These are phyloP conservation scores for Cladosporium halotolerans DNA, from an alignment of 2,329 filamentous ascomycete species.

Conservation along the genomic window DNA sequence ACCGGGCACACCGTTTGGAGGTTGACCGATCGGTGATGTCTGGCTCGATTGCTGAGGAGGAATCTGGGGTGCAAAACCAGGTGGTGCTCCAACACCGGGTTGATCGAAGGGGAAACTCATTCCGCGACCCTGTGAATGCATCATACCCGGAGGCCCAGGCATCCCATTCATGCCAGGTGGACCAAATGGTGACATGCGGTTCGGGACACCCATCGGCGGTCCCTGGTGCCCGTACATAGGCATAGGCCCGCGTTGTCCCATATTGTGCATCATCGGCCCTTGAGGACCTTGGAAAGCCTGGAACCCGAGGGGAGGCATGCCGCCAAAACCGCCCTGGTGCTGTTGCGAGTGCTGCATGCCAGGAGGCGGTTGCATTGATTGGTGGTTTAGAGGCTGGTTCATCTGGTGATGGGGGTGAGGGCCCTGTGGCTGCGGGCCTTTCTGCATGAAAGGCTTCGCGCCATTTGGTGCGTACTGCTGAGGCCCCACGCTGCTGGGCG, in stretches of 20 bases:
- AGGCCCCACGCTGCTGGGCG: constrained; percentile 54
- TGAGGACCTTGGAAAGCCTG: constrained; percentile 49
- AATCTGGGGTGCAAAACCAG: constrained; percentile 47
- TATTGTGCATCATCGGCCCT: constrained; percentile 47
- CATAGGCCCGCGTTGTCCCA: constrained; percentile 48
- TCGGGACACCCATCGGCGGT: constrained; percentile 42
- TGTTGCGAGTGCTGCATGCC: constrained; percentile 47
- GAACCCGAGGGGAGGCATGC: constrained; percentile 50
- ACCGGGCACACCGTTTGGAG: constrained; percentile 20
- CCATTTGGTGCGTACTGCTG: constrained; percentile 54
- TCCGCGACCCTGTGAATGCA: constrained; percentile 45
- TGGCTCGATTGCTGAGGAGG: constrained; percentile 27
- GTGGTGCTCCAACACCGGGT: constrained; percentile 31
- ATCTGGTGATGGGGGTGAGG: constrained; percentile 41
- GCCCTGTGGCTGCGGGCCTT: constrained; percentile 46
- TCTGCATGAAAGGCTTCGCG: constrained; percentile 3
- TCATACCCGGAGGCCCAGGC: constrained; percentile 45
- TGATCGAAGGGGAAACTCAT: constrained; percentile 47
- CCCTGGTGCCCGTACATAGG: constrained; percentile 50
- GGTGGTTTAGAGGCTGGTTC: constrained; percentile 45
- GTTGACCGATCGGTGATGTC: constrained; percentile 28
- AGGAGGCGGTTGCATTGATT: constrained; percentile 53
- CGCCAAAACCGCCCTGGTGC: constrained; percentile 36
- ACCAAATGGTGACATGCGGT: constrained; percentile 37
- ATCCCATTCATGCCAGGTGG: constrained; percentile 54